Evolutionary conservation across 257 asterid genomes (phyloP).

Genomic region (Echites panduratus): DNA sequence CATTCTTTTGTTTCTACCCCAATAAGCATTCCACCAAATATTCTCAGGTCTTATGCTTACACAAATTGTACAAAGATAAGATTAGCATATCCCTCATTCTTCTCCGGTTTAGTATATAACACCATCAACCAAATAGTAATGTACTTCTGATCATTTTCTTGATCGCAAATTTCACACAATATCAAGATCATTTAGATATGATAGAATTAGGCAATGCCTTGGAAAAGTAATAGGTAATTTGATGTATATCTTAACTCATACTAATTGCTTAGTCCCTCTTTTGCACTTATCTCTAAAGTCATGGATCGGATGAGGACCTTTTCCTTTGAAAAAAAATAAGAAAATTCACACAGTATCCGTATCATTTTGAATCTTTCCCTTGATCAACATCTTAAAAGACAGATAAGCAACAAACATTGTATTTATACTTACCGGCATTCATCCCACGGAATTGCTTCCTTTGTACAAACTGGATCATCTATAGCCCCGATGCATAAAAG

Average conservation of each 20-base stretch:
- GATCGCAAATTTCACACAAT: neutral
- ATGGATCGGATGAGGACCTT: no score
- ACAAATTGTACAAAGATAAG: neutral
- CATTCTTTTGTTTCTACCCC: neutral
- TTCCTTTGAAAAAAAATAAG: no score
- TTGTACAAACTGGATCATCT: conserved; percentile 93
- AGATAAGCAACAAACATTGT: neutral
- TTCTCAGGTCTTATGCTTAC: neutral
- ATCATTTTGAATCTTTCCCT: neutral
- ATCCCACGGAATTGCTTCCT: conserved; percentile 95
- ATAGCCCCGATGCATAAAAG: conserved; percentile 75
- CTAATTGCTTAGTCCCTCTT: no score
- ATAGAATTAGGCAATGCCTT: no score
- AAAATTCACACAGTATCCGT: neutral
- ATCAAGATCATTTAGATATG: neutral
- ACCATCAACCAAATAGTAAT: neutral
- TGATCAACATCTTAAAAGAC: neutral
- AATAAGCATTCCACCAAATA: neutral
- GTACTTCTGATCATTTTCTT: neutral
- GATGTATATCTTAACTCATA: no score
- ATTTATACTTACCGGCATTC: conserved; percentile 52
- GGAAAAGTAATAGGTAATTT: no score
- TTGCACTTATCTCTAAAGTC: no score
- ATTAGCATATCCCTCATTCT: neutral
- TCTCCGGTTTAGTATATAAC: neutral